phyloP scores from a whole-genome alignment of 2,329 filamentous ascomycete species.

The Xylaria multiplex region DNA sequence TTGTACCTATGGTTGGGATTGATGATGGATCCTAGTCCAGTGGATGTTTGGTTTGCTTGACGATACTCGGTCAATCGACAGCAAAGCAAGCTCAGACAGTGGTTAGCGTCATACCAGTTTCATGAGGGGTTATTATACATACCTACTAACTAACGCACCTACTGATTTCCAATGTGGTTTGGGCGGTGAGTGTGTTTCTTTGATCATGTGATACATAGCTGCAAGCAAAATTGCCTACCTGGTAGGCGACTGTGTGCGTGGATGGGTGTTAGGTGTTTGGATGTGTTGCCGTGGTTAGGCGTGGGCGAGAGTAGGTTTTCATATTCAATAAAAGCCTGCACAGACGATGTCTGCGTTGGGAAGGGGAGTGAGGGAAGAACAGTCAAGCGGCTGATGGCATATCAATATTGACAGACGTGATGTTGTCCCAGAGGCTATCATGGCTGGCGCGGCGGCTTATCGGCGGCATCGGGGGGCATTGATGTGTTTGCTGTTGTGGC shows the following conservation, averaged over 20 bases:
- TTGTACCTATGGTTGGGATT: constrained; percentile 18
- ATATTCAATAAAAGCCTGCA: background rate
- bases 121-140: background rate
- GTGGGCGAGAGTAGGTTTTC: background rate
- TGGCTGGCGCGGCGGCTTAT: constrained; percentile 15
- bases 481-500: constrained; percentile 14
- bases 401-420: background rate
- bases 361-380: background rate
- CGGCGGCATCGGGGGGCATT: background rate
- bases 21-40: constrained; percentile 8
- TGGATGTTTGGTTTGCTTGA: constrained; percentile 21
- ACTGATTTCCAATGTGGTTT: constrained; percentile 15
- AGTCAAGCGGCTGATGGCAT: background rate
- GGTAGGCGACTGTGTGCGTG: too few relatives aligned
- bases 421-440: background rate
- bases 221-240: background rate
- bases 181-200: constrained; percentile 22
- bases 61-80: background rate
- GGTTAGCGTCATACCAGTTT: constrained; percentile 13
- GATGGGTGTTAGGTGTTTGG: background rate
- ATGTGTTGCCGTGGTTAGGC: background rate
- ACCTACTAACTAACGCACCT: too few relatives aligned
- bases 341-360: background rate
- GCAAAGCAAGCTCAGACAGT: constrained; percentile 10
- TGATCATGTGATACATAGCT: constrained; percentile 14